Conservation (phyloP, 1,284 basidiomycete species). For the Rhodotorula sp. region DNA sequence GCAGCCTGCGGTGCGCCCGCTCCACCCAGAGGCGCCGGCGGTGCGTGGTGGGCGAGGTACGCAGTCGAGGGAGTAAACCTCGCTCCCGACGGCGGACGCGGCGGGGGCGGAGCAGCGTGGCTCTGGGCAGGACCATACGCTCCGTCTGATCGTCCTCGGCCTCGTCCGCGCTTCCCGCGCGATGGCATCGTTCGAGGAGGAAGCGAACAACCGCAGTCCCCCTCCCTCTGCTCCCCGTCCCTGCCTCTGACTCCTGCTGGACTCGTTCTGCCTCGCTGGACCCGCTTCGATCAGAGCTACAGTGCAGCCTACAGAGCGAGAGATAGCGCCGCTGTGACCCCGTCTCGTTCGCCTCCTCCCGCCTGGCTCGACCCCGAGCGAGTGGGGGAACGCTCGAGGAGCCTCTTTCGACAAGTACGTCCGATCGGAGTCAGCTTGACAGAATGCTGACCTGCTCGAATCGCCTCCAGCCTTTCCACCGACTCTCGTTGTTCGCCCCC, state of each 20-base stretch:
- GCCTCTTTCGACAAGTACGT: too few relatives aligned
- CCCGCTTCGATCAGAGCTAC: too few relatives aligned
- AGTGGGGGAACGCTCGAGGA: too few relatives aligned
- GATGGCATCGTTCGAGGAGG: background rate
- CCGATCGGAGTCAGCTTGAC: too few relatives aligned
- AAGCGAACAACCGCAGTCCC: background rate
- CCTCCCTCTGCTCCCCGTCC: too few relatives aligned
- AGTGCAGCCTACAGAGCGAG: too few relatives aligned
- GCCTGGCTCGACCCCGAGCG: too few relatives aligned
- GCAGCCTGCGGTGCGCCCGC: background rate
- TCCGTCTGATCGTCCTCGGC: background rate
- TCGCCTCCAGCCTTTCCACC: background rate
- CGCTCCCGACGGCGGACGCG: background rate
- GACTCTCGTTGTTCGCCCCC: background rate
- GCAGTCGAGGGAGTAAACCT: conserved; percentile 4
- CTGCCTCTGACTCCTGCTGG: too few relatives aligned
- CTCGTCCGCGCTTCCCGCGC: background rate
- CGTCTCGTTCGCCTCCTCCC: too few relatives aligned
- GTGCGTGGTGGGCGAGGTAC: background rate
- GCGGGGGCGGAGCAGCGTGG: background rate
- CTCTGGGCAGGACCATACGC: background rate
- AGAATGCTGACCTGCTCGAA: background rate
- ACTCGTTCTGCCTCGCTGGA: too few relatives aligned
- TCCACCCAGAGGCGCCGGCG: background rate
- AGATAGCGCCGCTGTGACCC: too few relatives aligned